These are phyloP conservation scores for Trichothecium sympodiale DNA, from an alignment of 2,329 filamentous ascomycete genomes.

Conservation along the genomic window DNA sequence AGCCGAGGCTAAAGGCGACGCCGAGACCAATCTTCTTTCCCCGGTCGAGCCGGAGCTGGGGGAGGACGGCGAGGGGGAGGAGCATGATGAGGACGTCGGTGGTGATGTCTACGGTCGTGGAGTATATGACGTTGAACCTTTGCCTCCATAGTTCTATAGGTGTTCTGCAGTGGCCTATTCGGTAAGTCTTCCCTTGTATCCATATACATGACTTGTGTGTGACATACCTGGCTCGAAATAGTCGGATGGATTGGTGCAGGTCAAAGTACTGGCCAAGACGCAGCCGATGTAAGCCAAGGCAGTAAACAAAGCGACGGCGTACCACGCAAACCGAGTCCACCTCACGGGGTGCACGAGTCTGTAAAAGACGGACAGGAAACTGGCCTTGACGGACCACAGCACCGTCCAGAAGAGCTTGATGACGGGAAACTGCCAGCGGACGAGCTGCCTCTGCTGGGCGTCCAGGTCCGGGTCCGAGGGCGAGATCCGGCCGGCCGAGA, in stretches of 20 bases:
- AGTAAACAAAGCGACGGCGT: slow-evolving; percentile 8
- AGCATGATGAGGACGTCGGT: slow-evolving; percentile 11
- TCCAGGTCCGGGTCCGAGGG: slow-evolving; percentile 3
- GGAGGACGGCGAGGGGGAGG: slow-evolving; percentile 9
- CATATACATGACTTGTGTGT: not conserved
- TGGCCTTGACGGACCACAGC: slow-evolving; percentile 13
- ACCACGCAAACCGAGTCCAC: slow-evolving; percentile 9
- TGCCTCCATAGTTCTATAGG: slow-evolving; percentile 5
- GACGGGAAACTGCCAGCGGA: slow-evolving; percentile 11
- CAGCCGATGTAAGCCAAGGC: slow-evolving; percentile 10
- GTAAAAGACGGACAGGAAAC: slow-evolving; percentile 12
- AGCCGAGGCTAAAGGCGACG: slow-evolving; percentile 11
- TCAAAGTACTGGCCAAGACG: slow-evolving; percentile 7
- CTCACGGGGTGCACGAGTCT: slow-evolving; percentile 9
- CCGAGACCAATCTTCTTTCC: slow-evolving; percentile 10
- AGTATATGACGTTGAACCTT: slow-evolving; percentile 9
- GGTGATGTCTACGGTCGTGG: slow-evolving; percentile 8
- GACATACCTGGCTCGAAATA: slow-evolving; percentile 8
- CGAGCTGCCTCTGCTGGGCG: slow-evolving; percentile 2
- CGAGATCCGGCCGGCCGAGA: slow-evolving; percentile 7
- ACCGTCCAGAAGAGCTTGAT: slow-evolving; percentile 13
- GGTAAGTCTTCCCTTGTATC: too few species aligned
- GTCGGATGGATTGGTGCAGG: slow-evolving; percentile 7
- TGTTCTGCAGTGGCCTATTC: slow-evolving; percentile 9
- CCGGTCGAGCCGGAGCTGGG: slow-evolving; percentile 8